Conservation (phyloP, 2,329 filamentous ascomycete species). For the Metarhizium album region DNA sequence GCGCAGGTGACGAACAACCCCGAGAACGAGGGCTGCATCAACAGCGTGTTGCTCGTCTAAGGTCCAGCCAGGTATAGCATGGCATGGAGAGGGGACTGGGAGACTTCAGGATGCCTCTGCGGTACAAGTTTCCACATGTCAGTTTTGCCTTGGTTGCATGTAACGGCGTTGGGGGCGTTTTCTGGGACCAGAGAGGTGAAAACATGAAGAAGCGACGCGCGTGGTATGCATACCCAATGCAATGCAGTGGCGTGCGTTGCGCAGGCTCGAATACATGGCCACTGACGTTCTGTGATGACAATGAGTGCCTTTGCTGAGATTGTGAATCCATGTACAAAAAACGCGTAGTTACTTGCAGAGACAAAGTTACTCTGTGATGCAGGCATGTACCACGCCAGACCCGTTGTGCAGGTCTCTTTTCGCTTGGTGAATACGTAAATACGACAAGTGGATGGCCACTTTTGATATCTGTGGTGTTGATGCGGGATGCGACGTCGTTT, state of each 20-base stretch:
- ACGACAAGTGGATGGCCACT: too few relatives aligned
- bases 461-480: too few relatives aligned
- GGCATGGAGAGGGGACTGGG: background rate
- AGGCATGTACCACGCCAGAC: too few relatives aligned
- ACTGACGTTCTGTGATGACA: background rate
- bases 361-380: too few relatives aligned
- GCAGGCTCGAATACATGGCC: background rate
- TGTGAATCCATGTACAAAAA: too few relatives aligned
- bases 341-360: too few relatives aligned
- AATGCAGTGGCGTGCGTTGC: background rate
- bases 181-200: constrained; percentile 4
- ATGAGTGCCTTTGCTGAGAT: too few relatives aligned
- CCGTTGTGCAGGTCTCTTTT: too few relatives aligned
- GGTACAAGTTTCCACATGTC: background rate
- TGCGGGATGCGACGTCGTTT: too few relatives aligned
- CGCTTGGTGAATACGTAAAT: too few relatives aligned
- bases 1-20: constrained; percentile 42
- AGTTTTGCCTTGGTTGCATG: constrained; percentile 13
- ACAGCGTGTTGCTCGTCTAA: constrained; percentile 26
- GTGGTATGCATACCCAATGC: too few relatives aligned
- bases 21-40: constrained; percentile 36
- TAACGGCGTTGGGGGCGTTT: constrained; percentile 18
- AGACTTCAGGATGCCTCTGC: background rate
- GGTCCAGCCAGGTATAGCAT: too few relatives aligned
- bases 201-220: background rate